Evolutionary conservation across 306 rosid species (phyloP).

Genomic region (peach (Prunus persica)): DNA sequence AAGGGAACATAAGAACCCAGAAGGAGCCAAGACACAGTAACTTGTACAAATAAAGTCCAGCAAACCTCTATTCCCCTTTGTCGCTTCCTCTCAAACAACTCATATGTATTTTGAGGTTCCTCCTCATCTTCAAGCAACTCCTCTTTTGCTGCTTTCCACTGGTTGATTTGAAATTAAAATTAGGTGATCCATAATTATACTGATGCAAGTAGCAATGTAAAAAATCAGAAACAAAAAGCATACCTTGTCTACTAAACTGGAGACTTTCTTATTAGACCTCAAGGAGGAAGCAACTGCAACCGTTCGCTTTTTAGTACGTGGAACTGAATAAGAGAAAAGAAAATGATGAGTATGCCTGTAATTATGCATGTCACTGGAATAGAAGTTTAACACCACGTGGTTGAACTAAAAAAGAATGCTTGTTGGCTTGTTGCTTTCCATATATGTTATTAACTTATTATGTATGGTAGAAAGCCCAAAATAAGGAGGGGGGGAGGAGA

Average conservation of each 20-base stretch:
- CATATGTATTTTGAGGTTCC: slow-evolving; percentile 73
- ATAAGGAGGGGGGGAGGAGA: background rate
- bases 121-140: slow-evolving; percentile 91
- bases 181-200: background rate
- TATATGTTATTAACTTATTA: background rate
- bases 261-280: slow-evolving; percentile 92
- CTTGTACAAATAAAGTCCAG: background rate
- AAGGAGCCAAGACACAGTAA: background rate
- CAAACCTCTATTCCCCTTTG: slow-evolving; percentile 89
- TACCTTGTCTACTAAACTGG: slow-evolving; percentile 90
- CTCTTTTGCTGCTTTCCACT: slow-evolving; percentile 99
- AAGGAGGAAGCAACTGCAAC: slow-evolving; percentile 73
- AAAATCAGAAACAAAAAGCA: background rate
- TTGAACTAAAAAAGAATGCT: background rate
- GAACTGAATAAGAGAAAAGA: slow-evolving; percentile 36
- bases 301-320: slow-evolving; percentile 60
- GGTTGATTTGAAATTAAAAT: slow-evolving; percentile 20
- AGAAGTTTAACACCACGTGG: background rate
- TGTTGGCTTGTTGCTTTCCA: background rate
- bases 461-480: background rate
- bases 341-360: slow-evolving; percentile 4
- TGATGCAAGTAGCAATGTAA: background rate
- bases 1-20: slow-evolving; percentile 31
- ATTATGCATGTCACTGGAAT: background rate
- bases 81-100: slow-evolving; percentile 78